Evolutionary conservation across 2,329 filamentous ascomycete species (phyloP).

Genomic region (Aspergillus nomiae): DNA sequence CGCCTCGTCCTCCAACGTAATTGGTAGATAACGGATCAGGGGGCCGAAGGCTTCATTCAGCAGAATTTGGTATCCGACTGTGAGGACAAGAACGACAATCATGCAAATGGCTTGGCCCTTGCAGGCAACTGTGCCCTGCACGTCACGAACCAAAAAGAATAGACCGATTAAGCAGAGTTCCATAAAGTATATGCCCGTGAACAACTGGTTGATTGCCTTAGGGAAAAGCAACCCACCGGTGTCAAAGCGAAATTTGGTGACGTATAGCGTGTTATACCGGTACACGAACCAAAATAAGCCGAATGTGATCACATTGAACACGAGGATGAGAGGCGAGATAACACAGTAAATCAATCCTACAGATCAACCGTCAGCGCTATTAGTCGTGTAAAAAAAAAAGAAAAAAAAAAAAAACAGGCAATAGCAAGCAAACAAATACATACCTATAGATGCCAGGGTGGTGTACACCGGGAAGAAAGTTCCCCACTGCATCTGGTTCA

Average conservation of each 20-base stretch:
- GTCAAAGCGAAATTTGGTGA: conserved; percentile 84
- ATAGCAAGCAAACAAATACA: conserved; percentile 19
- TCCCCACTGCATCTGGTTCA: conserved; percentile 83
- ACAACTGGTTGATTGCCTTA: conserved; percentile 89
- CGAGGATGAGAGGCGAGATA: conserved; percentile 82
- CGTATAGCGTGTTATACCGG: conserved; percentile 95
- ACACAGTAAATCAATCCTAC: conserved; percentile 77
- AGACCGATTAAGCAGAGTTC: conserved; percentile 86
- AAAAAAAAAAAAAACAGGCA: background rate
- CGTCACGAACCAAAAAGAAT: conserved; percentile 75
- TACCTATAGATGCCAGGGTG: conserved; percentile 88
- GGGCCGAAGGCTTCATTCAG: conserved; percentile 83
- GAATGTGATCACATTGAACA: conserved; percentile 94
- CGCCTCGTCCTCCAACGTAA: conserved; percentile 94
- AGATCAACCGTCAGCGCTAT: conserved; percentile 10
- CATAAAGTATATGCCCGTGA: conserved; percentile 93
- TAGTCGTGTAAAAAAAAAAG: background rate
- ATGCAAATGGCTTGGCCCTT: conserved; percentile 80
- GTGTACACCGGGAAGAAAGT: conserved; percentile 95
- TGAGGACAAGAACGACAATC: conserved; percentile 73
- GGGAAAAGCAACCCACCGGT: conserved; percentile 93
- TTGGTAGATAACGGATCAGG: conserved; percentile 84
- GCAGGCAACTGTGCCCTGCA: conserved; percentile 58
- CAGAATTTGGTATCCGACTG: conserved; percentile 74
- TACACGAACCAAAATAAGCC: conserved; percentile 90